Evolutionary conservation across 2,329 filamentous ascomycete species (phyloP).

Genomic region (Plenodomus tracheiphilus): DNA sequence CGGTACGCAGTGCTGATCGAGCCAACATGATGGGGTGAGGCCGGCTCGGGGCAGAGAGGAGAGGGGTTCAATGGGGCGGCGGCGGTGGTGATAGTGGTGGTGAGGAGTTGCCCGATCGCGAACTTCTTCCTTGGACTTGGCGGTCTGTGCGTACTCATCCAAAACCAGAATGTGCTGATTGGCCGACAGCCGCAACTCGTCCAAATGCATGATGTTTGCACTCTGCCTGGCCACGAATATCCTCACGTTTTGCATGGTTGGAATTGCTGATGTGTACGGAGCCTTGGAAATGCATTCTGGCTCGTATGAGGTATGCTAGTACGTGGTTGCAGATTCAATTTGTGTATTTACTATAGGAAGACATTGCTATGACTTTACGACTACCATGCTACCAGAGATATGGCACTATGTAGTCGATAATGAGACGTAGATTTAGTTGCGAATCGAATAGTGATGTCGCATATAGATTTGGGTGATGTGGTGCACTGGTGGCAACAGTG

Average conservation of each 20-base stretch:
- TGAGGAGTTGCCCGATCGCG: slow-evolving; percentile 14
- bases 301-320: no score
- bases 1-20: slow-evolving; percentile 85
- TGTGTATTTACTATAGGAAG: no score
- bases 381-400: no score
- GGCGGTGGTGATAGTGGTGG: slow-evolving; percentile 34
- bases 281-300: no score
- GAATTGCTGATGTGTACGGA: background rate
- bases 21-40: slow-evolving; percentile 76
- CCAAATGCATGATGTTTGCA: slow-evolving; percentile 9
- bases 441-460: no score
- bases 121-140: slow-evolving; percentile 23
- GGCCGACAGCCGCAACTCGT: slow-evolving; percentile 10
- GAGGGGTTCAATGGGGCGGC: slow-evolving; percentile 42
- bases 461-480: no score
- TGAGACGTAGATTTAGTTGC: no score
- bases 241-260: background rate
- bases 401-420: no score
- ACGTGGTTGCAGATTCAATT: no score
- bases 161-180: slow-evolving; percentile 19
- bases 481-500: no score
- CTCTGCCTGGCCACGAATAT: background rate
- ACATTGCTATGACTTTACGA: no score
- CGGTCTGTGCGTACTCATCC: slow-evolving; percentile 12
- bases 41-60: slow-evolving; percentile 42